Percentiles rank a stretch among this genome's conserved stretches.
Evolutionary conservation across 2,329 filamentous ascomycete species (phyloP).

Genomic region (Sporothrix phasma): DNA sequence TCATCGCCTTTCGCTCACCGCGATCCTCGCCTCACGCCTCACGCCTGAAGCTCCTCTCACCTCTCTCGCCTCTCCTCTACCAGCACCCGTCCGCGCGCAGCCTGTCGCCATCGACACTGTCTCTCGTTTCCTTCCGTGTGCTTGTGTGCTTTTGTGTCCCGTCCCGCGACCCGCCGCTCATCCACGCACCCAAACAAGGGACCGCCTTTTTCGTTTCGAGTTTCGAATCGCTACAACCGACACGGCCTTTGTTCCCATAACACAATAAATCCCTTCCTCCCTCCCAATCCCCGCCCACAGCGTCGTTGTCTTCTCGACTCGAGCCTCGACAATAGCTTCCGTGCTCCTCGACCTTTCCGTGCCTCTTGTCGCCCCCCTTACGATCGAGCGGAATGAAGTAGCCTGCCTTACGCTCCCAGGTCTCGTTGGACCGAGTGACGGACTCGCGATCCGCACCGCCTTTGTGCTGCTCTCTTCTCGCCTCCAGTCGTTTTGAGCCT

Average conservation of each 20-base stretch:
- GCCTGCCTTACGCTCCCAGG: constrained; percentile 45
- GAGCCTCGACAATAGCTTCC: not conserved
- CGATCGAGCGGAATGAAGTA: constrained; percentile 45
- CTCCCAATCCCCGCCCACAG: not conserved
- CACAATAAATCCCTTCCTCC: not conserved
- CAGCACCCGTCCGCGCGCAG: not conserved
- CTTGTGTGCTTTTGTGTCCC: not conserved
- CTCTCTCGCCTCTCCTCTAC: not conserved
- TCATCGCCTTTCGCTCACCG: not conserved
- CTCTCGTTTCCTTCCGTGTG: constrained; percentile 2
- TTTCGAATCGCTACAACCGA: constrained; percentile 1
- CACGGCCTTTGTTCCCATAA: not conserved
- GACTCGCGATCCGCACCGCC: constrained; percentile 4
- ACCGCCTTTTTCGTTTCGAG: constrained; percentile 7
- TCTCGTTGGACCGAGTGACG: constrained; percentile 44
- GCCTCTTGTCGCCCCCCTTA: not conserved
- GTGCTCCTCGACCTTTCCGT: not conserved
- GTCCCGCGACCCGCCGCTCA: not conserved
- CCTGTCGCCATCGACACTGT: not conserved
- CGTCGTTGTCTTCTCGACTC: not conserved
- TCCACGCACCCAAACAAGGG: constrained; percentile 5
- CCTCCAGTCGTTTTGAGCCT: not conserved
- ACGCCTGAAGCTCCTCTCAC: no score
- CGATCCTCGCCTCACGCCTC: not conserved
- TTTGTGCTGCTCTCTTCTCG: not conserved